Evolutionary conservation across 176 grass and related monocot species (phyloP).

Genomic region (Alloteropsis semialata): DNA sequence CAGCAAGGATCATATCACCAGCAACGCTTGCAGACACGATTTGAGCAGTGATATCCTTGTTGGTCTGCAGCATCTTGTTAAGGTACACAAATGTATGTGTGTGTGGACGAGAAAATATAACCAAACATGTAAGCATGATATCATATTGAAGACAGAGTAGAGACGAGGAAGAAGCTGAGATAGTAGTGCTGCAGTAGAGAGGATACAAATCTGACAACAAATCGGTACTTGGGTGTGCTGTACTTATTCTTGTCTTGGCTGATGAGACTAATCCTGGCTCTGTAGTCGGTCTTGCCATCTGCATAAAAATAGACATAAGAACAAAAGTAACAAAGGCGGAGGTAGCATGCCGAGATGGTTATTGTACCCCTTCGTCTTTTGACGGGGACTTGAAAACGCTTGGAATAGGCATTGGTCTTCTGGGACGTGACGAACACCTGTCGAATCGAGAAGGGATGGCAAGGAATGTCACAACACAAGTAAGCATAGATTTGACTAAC

Average conservation of each 20-base stretch:
- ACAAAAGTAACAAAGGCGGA: not conserved
- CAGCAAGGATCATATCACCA: slow-evolving; percentile 55
- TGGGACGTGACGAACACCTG: slow-evolving; percentile 55
- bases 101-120: not conserved
- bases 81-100: not conserved
- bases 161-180: not conserved
- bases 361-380: slow-evolving; percentile 62
- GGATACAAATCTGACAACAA: slow-evolving; percentile 72
- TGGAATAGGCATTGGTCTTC: slow-evolving; percentile 61
- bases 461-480: not conserved
- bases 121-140: not conserved
- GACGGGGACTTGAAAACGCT: slow-evolving; percentile 77
- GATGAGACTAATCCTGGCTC: slow-evolving; percentile 63
- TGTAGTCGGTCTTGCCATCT: slow-evolving; percentile 73
- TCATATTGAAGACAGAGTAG: not conserved
- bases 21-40: slow-evolving; percentile 56
- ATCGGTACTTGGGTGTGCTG: slow-evolving; percentile 60
- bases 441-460: not conserved
- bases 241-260: slow-evolving; percentile 83
- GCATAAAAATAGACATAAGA: not conserved
- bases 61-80: slow-evolving; percentile 39
- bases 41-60: slow-evolving; percentile 60
- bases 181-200: not conserved
- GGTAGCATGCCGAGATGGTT: not conserved
- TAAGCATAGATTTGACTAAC: not conserved